Percentiles rank a stretch among this genome's conserved stretches.
phyloP scores from a whole-genome alignment of 228 moss, liverwort and hornwort species.

The Sphagnum fallax region DNA sequence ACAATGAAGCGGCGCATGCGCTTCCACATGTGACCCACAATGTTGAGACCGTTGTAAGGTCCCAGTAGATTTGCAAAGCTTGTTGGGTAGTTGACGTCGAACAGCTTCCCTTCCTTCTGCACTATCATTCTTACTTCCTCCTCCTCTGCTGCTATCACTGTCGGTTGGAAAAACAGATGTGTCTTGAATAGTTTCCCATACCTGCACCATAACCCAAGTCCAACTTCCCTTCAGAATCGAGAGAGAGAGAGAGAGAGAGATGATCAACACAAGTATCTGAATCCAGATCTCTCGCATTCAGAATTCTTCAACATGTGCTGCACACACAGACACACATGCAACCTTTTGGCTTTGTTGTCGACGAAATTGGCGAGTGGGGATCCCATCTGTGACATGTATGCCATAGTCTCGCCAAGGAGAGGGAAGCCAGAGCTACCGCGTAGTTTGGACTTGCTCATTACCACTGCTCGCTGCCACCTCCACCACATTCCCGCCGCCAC shows the following conservation, averaged over 20 bases:
- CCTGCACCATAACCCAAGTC: slow-evolving; percentile 6
- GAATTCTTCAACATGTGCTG: too few species aligned
- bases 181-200: slow-evolving; percentile 50
- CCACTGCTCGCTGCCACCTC: slow-evolving; percentile 27
- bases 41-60: slow-evolving; percentile 39
- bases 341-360: slow-evolving; percentile 32
- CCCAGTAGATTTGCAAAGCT: slow-evolving; percentile 47
- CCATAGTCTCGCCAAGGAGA: slow-evolving; percentile 37
- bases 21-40: slow-evolving; percentile 46
- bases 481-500: slow-evolving; percentile 24
- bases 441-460: slow-evolving; percentile 13
- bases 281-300: too few species aligned
- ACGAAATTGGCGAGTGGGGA: slow-evolving; percentile 44
- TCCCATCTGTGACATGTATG: slow-evolving; percentile 34
- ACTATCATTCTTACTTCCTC: slow-evolving; percentile 52
- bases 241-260: too few species aligned
- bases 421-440: slow-evolving; percentile 44
- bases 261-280: too few species aligned
- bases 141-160: slow-evolving; percentile 35
- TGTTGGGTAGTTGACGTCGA: slow-evolving; percentile 42
- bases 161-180: slow-evolving; percentile 28
- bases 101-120: slow-evolving; percentile 39
- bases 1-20: slow-evolving; percentile 31
- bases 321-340: too few species aligned
- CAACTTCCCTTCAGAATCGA: neutral